These are phyloP conservation scores for Amorphotheca resinae DNA, from an alignment of 495 filamentous ascomycete genomes.

Conservation along the genomic window DNA sequence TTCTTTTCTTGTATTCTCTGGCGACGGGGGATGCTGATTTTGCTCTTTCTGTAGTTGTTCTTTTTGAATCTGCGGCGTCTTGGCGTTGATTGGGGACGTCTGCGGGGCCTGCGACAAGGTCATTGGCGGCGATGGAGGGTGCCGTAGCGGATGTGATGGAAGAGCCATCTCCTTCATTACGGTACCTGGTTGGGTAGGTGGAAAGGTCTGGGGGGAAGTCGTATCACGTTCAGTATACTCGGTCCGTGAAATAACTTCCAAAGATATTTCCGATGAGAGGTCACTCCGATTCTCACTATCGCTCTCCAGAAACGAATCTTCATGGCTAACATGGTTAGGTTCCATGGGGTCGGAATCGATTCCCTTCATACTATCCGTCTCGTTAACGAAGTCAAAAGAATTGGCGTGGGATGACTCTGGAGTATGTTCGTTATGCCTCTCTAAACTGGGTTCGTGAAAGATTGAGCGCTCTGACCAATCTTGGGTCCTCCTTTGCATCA, in stretches of 20 bases:
- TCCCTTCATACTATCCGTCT: constrained; percentile 43
- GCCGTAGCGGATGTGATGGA: constrained; percentile 50
- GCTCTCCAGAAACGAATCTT: constrained; percentile 50
- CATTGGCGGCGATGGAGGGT: constrained; percentile 70
- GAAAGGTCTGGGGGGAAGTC: constrained; percentile 23
- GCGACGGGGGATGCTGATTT: constrained; percentile 39
- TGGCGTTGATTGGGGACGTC: constrained; percentile 23
- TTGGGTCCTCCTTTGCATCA: constrained; percentile 1
- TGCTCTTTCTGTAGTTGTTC: constrained; percentile 22
- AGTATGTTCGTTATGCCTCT: constrained; percentile 16
- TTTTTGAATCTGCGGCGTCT: constrained; percentile 28
- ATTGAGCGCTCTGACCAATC: constrained; percentile 19
- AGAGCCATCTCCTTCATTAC: constrained; percentile 20
- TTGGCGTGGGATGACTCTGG: constrained; percentile 24
- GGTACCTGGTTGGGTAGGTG: constrained; percentile 31
- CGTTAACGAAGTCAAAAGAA: constrained; percentile 40
- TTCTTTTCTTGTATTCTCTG: constrained; percentile 24
- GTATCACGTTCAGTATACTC: constrained; percentile 21
- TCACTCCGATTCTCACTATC: constrained; percentile 62
- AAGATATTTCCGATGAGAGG: constrained; percentile 68
- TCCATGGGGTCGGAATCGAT: constrained; percentile 31
- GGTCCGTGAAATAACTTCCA: constrained; percentile 40
- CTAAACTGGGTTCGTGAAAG: constrained; percentile 17
- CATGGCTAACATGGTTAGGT: constrained; percentile 29
- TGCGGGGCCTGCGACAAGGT: constrained; percentile 48